Conservation (phyloP, 257 asterid species). For the Solanum raphanifolium region DNA sequence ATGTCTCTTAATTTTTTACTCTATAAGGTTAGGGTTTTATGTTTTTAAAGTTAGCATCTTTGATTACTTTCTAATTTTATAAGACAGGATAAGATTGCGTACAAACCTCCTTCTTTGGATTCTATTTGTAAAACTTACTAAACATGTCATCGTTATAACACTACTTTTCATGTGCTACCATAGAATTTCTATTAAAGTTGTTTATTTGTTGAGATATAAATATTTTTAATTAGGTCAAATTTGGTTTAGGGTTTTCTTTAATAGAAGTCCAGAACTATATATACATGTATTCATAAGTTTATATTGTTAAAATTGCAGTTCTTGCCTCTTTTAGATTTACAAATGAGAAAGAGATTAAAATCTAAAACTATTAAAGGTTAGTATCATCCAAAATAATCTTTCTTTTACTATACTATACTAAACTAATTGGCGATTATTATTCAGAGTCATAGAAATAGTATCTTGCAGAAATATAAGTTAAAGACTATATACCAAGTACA, state of each 20-base stretch:
- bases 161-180: neutral
- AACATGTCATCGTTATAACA: neutral
- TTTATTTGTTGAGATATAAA: neutral
- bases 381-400: too few relatives aligned
- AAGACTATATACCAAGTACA: neutral
- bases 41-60: neutral
- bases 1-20: neutral
- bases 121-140: neutral
- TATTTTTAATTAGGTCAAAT: neutral
- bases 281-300: neutral
- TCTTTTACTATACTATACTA: neutral
- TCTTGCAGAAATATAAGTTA: too few relatives aligned
- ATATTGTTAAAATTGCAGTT: neutral
- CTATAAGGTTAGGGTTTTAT: neutral
- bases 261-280: neutral
- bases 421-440: neutral
- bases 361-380: neutral
- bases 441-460: too few relatives aligned
- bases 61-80: neutral
- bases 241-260: neutral
- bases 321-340: neutral
- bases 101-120: neutral
- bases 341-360: neutral
- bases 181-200: neutral
- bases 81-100: neutral